Evolutionary conservation across 768 basidiomycete species (phyloP), one percentile per base, ranked within the genome.

Genomic region (Trametes sanguinea): DNA sequence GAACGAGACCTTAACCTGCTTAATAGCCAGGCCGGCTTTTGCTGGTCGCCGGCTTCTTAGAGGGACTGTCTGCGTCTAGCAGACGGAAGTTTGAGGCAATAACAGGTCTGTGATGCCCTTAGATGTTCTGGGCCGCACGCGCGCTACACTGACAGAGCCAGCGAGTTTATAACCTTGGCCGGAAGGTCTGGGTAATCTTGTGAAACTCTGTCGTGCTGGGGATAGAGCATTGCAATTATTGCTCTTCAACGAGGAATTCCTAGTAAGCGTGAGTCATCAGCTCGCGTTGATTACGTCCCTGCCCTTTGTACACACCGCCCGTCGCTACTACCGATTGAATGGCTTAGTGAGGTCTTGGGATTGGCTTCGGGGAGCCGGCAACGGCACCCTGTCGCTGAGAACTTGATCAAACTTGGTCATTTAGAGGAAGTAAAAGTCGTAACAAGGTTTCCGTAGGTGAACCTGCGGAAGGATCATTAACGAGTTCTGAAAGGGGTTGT

Each of bases 1-100:
- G 85, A 91, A 89, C 84, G 88, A 91, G 88, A 91, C 89, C 87
- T 89, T 88, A 86, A 87, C 87, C 86, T 89, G 88, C 89, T 90
- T 88, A 90, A 89, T 91, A 90, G 88, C 81, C 87, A 80, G 85
- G 83, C 81, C 75, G 79, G 76, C 81, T 78, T 83, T 81, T 67
- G 87, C 83, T 86, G 85, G 85, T 83, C 82, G 80, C 77, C 69
- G 83, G 82, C 87, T 89, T 90, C 87, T 89, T 89, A 89, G 86
- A 89, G 85, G 87, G 86, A 87, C 87, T 88, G 81, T 87, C 81
- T 81, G 83, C 82, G 80, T 87, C 80, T 88, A 88, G 85, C 81
- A 80, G 83, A 85, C 80, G 84, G 86, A 88, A 87, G 87, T 89
- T 88, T 85, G 86, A 88, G 86, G 87, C 87, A 88, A 89, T 88